Evolutionary conservation across 129 eudicot species (phyloP).

Genomic region (Deinandra increscens): DNA sequence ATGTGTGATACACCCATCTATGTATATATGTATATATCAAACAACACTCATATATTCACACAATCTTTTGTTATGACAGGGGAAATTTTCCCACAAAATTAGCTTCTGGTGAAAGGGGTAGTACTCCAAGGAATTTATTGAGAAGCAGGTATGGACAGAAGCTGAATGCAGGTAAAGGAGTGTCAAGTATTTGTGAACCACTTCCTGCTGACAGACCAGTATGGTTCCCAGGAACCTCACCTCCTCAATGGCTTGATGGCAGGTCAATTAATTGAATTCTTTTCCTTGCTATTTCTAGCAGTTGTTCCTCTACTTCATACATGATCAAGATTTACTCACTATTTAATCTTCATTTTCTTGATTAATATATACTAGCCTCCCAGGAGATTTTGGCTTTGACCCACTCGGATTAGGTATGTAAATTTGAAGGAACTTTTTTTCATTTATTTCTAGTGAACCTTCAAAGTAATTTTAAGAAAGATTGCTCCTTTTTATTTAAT

Average conservation of each 20-base stretch:
- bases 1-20: too few relatives aligned
- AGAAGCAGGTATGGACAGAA: slow-evolving; percentile 21
- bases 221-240: slow-evolving; percentile 90
- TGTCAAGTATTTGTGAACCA: slow-evolving; percentile 80
- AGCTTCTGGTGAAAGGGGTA: slow-evolving; percentile 21
- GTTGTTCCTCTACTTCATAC: slow-evolving; percentile 4
- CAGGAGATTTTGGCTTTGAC: slow-evolving; percentile 97
- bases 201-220: slow-evolving; percentile 94
- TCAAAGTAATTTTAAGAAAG: neutral
- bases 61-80: slow-evolving; percentile 35
- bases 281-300: too few relatives aligned
- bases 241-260: slow-evolving; percentile 93
- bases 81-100: slow-evolving; percentile 22
- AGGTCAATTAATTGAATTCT: slow-evolving; percentile 38
- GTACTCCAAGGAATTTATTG: slow-evolving; percentile 22
- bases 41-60: neutral
- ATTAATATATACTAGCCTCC: slow-evolving; percentile 50
- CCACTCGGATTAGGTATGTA: slow-evolving; percentile 83
- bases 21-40: too few relatives aligned
- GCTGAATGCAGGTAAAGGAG: slow-evolving; percentile 65
- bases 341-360: slow-evolving; percentile 5
- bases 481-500: neutral
- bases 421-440: too few relatives aligned
- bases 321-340: neutral
- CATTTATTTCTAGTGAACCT: too few relatives aligned